Percentiles rank a stretch among this genome's conserved stretches.
Conservation (phyloP, 2,329 filamentous ascomycete species). For the Fusarium redolens region DNA sequence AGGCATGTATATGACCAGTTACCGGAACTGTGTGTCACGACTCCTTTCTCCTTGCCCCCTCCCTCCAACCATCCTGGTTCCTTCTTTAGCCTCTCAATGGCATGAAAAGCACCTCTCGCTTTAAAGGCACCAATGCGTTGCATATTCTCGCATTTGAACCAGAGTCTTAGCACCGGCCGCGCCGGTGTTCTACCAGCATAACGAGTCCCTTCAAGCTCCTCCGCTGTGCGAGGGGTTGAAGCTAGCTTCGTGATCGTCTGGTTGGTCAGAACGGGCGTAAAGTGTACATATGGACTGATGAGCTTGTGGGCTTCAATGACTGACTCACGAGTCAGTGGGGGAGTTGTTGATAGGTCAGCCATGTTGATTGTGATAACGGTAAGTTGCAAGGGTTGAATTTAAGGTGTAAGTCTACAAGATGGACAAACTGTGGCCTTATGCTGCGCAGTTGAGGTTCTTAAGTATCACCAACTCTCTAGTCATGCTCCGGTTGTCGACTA, state of each 20-base stretch:
- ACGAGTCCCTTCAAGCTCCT: conserved; percentile 65
- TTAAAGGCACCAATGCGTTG: conserved; percentile 96
- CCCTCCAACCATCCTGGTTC: conserved; percentile 71
- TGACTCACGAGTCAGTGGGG: conserved; percentile 77
- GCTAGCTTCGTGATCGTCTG: conserved; percentile 79
- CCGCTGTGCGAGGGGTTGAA: conserved; percentile 72
- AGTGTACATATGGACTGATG: conserved; percentile 81
- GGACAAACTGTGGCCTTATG: background rate
- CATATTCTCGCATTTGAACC: conserved; percentile 96
- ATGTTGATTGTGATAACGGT: conserved; percentile 49
- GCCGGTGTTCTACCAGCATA: conserved; percentile 69
- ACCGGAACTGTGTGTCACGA: conserved; percentile 93
- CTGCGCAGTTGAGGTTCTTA: background rate
- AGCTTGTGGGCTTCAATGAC: conserved; percentile 77
- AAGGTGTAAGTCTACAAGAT: background rate
- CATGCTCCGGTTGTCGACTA: conserved; percentile 24
- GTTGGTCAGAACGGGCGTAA: conserved; percentile 85
- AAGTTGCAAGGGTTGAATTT: background rate
- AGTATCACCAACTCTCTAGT: background rate
- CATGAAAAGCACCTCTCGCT: conserved; percentile 89
- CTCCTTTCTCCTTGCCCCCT: conserved; percentile 72
- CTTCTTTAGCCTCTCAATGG: conserved; percentile 74
- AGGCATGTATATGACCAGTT: conserved; percentile 27
- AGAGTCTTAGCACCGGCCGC: conserved; percentile 75
- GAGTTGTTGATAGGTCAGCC: conserved; percentile 65